Base-by-base conservation (phyloP, 352 stramenopile genomes). In the Globisporangium cederbergense region DNA sequence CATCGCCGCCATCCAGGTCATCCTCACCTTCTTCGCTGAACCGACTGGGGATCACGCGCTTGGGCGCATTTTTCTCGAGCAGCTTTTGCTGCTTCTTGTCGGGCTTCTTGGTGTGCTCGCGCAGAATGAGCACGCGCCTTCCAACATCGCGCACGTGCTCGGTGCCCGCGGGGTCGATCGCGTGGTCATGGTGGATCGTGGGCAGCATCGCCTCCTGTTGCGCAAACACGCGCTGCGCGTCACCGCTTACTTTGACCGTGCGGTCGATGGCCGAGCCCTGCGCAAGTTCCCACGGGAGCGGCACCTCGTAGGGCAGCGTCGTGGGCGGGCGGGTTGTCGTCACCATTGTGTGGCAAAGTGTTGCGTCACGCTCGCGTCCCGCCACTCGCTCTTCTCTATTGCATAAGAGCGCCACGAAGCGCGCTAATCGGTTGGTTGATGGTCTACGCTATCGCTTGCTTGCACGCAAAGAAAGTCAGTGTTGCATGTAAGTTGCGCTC, bases 71-170 rank as follows among this genome's bases (percentile, higher is more conserved):
- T 53, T 68, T 69, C 40, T 71, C 62, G 18, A 64, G 58, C 20
- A 74, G 45, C 34, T 65, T 65, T 9, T 66, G 70, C 20, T 67
- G 54, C 25, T 60, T 58, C 46, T 75, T 86, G 43, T 74, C 70
- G 3, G 68, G 64, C 38, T 60, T 66, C 57, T 76, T 76, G 2
- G 71, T 76, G 2, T 79, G 73, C 47, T 83, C 77, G n/a, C 76
- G 66, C 51, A 92, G 62, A 22, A 91, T 76, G 46, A 78, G 65
- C 55, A 86, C 74, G 22, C 74, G 77, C 3, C 76, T 74, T 1
- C 85, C 83, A 16, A 94, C 75, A 38, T 91, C 75, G 28, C 85
- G 76, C 46, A 94, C 60, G 57, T 89, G 83, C 50, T 81, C 70
- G 3, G 59, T 69, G 14, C 59, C 64, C 28, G 52, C 68, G 4